phyloP scores from a whole-genome alignment of 306 rosid genomes.

The Trifolium subterraneum region DNA sequence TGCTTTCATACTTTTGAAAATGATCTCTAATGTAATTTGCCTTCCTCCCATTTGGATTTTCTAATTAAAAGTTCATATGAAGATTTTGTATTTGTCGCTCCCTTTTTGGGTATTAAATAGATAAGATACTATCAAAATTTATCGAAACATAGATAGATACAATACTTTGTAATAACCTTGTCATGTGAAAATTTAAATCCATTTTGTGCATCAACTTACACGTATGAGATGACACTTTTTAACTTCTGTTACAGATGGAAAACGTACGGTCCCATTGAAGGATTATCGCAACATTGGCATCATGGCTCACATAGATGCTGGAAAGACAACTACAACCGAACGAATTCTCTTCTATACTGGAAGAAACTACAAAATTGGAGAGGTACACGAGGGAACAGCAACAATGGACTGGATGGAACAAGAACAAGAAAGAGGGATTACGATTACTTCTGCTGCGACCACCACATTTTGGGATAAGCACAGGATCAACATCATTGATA shows the following conservation, averaged over 20 bases:
- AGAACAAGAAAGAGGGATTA: conserved; percentile 98
- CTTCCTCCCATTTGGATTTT: background rate
- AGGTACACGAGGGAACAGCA: conserved; percentile 96
- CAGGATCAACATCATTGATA: conserved; percentile 91
- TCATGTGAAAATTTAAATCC: background rate
- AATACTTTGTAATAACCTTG: background rate
- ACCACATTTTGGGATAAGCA: conserved; percentile 96
- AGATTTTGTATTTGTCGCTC: background rate
- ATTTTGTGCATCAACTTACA: conserved; percentile 10
- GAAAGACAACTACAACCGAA: conserved; percentile 95
- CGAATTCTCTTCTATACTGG: conserved; percentile 88
- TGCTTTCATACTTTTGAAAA: conserved; percentile 25
- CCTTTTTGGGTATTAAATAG: background rate
- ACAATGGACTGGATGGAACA: conserved; percentile 99
- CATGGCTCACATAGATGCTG: conserved; percentile 99
- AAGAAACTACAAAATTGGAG: conserved; percentile 95
- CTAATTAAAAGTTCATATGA: background rate
- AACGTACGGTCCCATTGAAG: conserved; percentile 65
- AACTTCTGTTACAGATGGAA: conserved; percentile 50
- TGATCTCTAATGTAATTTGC: background rate
- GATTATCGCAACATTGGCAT: conserved; percentile 96
- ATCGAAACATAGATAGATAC: background rate
- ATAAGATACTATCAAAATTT: background rate
- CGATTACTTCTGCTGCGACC: conserved; percentile 98
- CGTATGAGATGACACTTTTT: conserved; percentile 30